A percentile compares a stretch with the other conserved stretches of the same genome.
These are phyloP conservation scores for Nadsonia starkeyi-henricii DNA, from an alignment of 1,139 yeast genomes.

Conservation along the genomic window DNA sequence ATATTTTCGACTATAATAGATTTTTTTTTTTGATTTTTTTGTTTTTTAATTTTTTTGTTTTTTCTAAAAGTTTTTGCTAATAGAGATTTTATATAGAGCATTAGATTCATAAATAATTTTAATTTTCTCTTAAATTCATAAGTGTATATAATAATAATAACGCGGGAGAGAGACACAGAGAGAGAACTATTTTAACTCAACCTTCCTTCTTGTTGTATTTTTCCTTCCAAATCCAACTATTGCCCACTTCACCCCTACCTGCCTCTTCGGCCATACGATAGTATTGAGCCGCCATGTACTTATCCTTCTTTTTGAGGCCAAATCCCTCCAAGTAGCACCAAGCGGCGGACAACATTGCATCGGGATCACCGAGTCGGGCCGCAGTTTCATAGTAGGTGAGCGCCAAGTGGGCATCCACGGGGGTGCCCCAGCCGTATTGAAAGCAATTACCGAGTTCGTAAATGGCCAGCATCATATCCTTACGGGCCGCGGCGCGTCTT, in stretches of 20 bases:
- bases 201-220: slow-evolving; percentile 12
- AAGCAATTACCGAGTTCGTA: slow-evolving; percentile 24
- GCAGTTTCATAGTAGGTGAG: slow-evolving; percentile 22
- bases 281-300: slow-evolving; percentile 20
- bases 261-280: slow-evolving; percentile 20
- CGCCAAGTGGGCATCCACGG: slow-evolving; percentile 18
- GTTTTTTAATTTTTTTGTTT: too few species aligned
- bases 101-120: too few species aligned
- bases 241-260: slow-evolving; percentile 22
- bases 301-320: slow-evolving; percentile 21
- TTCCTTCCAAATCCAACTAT: slow-evolving; percentile 25
- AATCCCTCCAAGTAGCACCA: slow-evolving; percentile 21
- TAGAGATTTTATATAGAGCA: too few species aligned
- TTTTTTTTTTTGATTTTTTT: too few species aligned
- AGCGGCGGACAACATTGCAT: slow-evolving; percentile 23
- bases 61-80: too few species aligned
- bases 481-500: slow-evolving; percentile 14
- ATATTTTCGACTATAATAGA: too few species aligned
- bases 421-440: slow-evolving; percentile 24
- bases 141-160: too few species aligned
- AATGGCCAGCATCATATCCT: slow-evolving; percentile 21
- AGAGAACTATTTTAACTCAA: too few species aligned
- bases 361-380: slow-evolving; percentile 23
- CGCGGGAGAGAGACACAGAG: too few species aligned
- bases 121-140: too few species aligned